These are phyloP conservation scores for Fraxinus quadrangulata DNA, from an alignment of 257 asterid genomes.

Conservation along the genomic window DNA sequence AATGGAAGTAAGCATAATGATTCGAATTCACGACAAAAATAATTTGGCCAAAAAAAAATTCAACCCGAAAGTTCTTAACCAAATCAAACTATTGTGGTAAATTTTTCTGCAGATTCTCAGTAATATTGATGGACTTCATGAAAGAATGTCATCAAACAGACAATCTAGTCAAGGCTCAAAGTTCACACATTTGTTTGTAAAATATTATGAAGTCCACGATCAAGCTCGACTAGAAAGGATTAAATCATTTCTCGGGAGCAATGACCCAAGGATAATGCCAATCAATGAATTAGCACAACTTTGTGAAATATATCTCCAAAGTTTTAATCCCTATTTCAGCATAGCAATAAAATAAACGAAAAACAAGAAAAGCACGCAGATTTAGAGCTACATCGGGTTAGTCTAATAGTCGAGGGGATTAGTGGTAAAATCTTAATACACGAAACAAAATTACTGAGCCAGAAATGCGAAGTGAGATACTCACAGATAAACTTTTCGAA, in stretches of 20 bases:
- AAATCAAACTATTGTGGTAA: no score
- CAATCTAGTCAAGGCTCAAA: background rate
- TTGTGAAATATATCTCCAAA: background rate
- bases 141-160: background rate
- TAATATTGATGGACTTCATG: background rate
- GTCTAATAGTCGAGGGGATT: no score
- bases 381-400: background rate
- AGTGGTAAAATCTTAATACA: no score
- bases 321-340: background rate
- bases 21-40: no score
- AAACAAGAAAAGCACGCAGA: background rate
- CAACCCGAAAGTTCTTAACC: background rate
- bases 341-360: background rate
- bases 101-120: background rate
- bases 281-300: background rate
- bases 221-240: background rate
- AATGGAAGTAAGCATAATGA: slow-evolving; percentile 1
- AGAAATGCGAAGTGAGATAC: background rate
- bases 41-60: no score
- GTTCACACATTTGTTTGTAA: background rate
- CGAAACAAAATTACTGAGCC: background rate
- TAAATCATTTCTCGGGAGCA: background rate
- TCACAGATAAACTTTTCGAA: slow-evolving; percentile 36
- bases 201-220: background rate
- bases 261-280: background rate